phyloP scores from a whole-genome alignment of 345 rosid species.

The Hypericum androsaemum region DNA sequence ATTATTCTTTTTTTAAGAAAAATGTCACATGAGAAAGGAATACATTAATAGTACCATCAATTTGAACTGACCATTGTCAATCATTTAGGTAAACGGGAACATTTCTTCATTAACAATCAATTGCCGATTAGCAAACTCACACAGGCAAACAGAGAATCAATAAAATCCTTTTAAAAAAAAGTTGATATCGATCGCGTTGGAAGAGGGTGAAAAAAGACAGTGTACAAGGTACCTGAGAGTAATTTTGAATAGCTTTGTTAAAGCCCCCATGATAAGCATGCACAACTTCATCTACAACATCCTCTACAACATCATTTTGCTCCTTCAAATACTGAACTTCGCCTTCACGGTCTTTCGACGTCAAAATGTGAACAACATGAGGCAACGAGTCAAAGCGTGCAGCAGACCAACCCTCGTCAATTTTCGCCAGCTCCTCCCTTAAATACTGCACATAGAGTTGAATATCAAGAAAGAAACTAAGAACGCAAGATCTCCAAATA shows the following conservation, averaged over 20 bases:
- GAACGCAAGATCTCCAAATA: background rate
- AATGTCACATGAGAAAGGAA: too few species aligned
- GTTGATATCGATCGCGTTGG: too few species aligned
- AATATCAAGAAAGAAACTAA: constrained; percentile 11
- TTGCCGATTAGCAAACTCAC: too few species aligned
- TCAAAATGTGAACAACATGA: constrained; percentile 88
- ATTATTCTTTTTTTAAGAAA: too few species aligned
- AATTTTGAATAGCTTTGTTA: constrained; percentile 97
- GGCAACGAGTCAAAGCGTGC: constrained; percentile 98
- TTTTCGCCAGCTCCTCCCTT: constrained; percentile 65
- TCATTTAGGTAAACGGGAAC: too few species aligned
- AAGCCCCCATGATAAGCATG: constrained; percentile 95
- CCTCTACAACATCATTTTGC: constrained; percentile 90
- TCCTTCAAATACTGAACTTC: constrained; percentile 70
- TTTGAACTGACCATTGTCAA: too few species aligned
- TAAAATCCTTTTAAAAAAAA: too few species aligned
- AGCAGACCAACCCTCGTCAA: constrained; percentile 87
- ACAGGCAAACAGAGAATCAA: too few species aligned
- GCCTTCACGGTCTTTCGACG: constrained; percentile 95
- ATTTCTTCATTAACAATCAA: too few species aligned
- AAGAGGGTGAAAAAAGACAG: too few species aligned
- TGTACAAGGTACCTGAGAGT: constrained; percentile 66
- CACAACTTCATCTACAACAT: constrained; percentile 98
- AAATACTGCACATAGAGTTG: constrained; percentile 51
- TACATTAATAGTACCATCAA: too few species aligned